Percentiles rank a stretch among this genome's conserved stretches.
Evolutionary conservation across 164 flowering plant genomes (phyloP).

Genomic region (Vitis labrusca): DNA sequence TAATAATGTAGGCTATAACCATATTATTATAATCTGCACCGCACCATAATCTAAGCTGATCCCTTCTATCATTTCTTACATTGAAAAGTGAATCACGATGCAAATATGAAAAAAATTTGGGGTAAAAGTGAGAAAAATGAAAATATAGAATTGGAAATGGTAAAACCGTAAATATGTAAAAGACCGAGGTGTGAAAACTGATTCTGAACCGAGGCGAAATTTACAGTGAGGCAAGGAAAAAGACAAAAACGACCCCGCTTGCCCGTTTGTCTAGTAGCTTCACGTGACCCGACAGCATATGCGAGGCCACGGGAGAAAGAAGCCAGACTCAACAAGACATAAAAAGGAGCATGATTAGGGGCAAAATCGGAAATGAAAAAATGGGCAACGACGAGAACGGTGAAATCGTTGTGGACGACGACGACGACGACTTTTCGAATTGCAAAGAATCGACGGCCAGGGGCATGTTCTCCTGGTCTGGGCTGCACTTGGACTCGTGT

Average conservation of each 20-base stretch:
- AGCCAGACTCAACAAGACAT: slow-evolving; percentile 3
- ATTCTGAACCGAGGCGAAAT: slow-evolving; percentile 21
- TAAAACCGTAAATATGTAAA: too few species aligned
- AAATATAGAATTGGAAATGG: too few species aligned
- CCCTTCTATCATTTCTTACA: too few species aligned
- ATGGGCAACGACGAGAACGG: not conserved
- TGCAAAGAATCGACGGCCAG: slow-evolving; percentile 94
- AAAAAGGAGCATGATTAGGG: slow-evolving; percentile 35
- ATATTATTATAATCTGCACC: too few species aligned
- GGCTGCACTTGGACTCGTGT: slow-evolving; percentile 76
- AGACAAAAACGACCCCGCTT: slow-evolving; percentile 27
- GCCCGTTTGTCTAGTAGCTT: slow-evolving; percentile 36
- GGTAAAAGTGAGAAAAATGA: too few species aligned
- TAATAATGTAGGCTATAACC: too few species aligned
- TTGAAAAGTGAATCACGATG: too few species aligned
- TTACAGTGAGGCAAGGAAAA: slow-evolving; percentile 32
- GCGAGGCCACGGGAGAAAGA: not conserved
- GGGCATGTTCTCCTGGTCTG: slow-evolving; percentile 99
- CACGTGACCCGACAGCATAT: slow-evolving; percentile 30
- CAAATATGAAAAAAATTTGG: too few species aligned
- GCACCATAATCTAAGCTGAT: too few species aligned
- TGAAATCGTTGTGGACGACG: slow-evolving; percentile 10
- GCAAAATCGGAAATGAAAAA: slow-evolving; percentile 34
- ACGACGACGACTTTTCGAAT: slow-evolving; percentile 49
- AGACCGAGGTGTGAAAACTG: too few species aligned